Conservation (phyloP, 2,329 filamentous ascomycete genomes). For the Bipolaris zeicola region DNA sequence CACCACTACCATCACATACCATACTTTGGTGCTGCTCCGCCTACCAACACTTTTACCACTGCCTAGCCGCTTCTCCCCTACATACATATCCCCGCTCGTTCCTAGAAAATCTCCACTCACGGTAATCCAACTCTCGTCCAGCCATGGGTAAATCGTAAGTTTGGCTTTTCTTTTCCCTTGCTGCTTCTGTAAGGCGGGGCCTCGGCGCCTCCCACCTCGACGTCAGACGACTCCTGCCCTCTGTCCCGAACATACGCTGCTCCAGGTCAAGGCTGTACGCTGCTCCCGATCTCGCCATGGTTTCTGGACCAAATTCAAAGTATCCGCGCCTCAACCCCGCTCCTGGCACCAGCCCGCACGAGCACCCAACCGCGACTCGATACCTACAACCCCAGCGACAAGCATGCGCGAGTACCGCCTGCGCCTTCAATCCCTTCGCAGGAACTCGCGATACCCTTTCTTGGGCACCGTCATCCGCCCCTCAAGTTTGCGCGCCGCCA, state of each 20-base stretch:
- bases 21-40: constrained; percentile 21
- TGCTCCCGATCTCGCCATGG: constrained; percentile 16
- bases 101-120: constrained; percentile 3
- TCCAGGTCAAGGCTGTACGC: constrained; percentile 5
- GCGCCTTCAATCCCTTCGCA: constrained; percentile 23
- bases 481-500: constrained; percentile 43
- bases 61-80: constrained; percentile 17
- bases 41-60: constrained; percentile 15
- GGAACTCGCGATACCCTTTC: constrained; percentile 29
- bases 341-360: constrained; percentile 12
- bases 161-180: constrained; percentile 17
- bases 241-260: constrained; percentile 18
- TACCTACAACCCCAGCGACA: constrained; percentile 5
- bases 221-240: constrained; percentile 27
- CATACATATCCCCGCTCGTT: constrained; percentile 15
- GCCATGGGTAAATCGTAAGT: constrained; percentile 53
- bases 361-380: constrained; percentile 17
- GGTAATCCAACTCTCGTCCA: constrained; percentile 9
- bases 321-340: constrained; percentile 4
- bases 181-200: constrained; percentile 19
- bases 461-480: constrained; percentile 29
- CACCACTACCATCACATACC: constrained; percentile 19
- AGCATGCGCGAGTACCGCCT: constrained; percentile 8
- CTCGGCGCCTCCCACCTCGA: constrained; percentile 16
- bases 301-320: constrained; percentile 3